Conservation (phyloP, 768 basidiomycete genomes). For the Symmetrospora coprosmae region DNA sequence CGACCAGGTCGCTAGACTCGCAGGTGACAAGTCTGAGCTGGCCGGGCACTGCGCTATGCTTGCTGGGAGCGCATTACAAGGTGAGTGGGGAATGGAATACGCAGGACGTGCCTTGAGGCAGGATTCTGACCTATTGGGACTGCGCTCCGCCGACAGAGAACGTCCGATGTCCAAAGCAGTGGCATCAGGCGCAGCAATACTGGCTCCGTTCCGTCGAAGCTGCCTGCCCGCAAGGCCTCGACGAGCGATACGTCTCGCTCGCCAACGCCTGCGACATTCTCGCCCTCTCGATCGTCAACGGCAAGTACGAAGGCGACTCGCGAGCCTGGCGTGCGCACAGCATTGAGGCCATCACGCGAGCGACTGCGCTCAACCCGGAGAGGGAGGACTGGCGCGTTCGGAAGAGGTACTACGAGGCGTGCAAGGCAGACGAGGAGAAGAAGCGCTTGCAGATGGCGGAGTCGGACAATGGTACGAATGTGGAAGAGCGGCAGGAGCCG, state of each 20-base stretch:
- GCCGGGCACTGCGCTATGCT: neutral
- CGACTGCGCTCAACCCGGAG: neutral
- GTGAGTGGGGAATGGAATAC: no score
- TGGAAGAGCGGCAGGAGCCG: no score
- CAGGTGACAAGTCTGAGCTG: neutral
- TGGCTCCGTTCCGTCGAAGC: neutral
- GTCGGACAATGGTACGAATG: neutral
- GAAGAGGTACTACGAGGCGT: neutral
- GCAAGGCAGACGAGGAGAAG: neutral
- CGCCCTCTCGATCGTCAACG: neutral
- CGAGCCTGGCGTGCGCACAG: neutral
- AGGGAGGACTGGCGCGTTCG: neutral
- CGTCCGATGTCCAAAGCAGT: neutral
- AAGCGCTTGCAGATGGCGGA: neutral
- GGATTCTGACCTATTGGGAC: no score
- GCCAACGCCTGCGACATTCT: constrained; percentile 2
- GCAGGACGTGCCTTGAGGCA: no score
- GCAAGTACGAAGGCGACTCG: neutral
- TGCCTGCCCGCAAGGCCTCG: neutral
- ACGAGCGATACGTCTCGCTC: neutral
- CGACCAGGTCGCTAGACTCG: neutral
- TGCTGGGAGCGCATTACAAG: neutral
- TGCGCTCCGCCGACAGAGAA: neutral
- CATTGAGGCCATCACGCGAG: neutral
- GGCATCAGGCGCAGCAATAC: neutral